These are phyloP conservation scores for Penicillium sp. DNA, from an alignment of 2,329 filamentous ascomycete genomes.

Conservation along the genomic window DNA sequence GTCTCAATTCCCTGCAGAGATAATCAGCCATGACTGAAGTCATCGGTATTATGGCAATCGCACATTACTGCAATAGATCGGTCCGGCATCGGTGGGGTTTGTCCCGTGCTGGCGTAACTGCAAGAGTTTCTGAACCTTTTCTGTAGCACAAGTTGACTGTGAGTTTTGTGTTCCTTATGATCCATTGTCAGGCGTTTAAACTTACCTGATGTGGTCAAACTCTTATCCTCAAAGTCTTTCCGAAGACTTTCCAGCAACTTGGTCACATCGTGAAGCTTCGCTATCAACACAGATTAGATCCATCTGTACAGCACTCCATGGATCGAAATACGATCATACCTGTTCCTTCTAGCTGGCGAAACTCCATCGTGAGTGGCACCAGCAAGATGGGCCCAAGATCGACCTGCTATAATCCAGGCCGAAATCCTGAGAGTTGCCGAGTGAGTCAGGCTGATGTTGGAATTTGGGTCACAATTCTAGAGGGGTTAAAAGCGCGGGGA, in stretches of 20 bases:
- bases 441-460: no score
- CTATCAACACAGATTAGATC: conserved; percentile 36
- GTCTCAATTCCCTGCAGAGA: conserved; percentile 62
- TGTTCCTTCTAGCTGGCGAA: conserved; percentile 22
- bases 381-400: background rate
- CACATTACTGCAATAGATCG: conserved; percentile 78
- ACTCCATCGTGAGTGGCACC: conserved; percentile 18
- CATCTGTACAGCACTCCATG: background rate
- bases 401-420: background rate
- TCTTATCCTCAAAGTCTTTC: conserved; percentile 56
- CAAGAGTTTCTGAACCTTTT: conserved; percentile 43
- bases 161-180: conserved; percentile 1
- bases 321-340: conserved; percentile 16
- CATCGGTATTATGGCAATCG: conserved; percentile 16
- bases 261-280: conserved; percentile 63
- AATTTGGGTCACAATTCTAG: no score
- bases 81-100: conserved; percentile 63
- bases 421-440: no score
- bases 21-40: conserved; percentile 7
- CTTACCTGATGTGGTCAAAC: conserved; percentile 57
- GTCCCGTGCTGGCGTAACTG: conserved; percentile 75
- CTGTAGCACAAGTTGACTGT: conserved; percentile 17
- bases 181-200: conserved; percentile 6
- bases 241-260: conserved; percentile 57
- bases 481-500: conserved; percentile 17